These are phyloP conservation scores for Cordyceps cicadae DNA, from an alignment of 2,329 filamentous ascomycete genomes.

Conservation along the genomic window DNA sequence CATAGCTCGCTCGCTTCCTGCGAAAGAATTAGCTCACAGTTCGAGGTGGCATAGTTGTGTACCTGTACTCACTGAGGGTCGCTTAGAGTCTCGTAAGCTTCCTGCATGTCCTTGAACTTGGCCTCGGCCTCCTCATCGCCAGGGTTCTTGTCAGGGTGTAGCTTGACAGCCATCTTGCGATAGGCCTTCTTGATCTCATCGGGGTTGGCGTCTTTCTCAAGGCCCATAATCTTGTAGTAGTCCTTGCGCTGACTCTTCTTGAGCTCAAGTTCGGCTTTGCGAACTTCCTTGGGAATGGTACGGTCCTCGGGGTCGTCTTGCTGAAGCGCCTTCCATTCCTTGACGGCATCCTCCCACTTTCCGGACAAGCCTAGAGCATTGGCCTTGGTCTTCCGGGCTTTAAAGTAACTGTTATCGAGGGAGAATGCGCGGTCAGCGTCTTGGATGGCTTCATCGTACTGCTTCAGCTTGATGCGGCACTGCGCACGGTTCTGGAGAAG, in stretches of 20 bases:
- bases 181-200: slow-evolving; percentile 93
- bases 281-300: slow-evolving; percentile 73
- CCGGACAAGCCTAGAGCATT: slow-evolving; percentile 80
- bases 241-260: slow-evolving; percentile 98
- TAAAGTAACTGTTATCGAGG: slow-evolving; percentile 76
- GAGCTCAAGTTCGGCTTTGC: slow-evolving; percentile 83
- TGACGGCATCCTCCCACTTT: slow-evolving; percentile 84
- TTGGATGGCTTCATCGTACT: slow-evolving; percentile 69
- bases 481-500: slow-evolving; percentile 88
- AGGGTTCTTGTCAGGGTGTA: slow-evolving; percentile 97
- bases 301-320: slow-evolving; percentile 78
- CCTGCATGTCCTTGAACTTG: slow-evolving; percentile 94
- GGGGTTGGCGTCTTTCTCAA: slow-evolving; percentile 78
- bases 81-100: slow-evolving; percentile 92
- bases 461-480: slow-evolving; percentile 74
- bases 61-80: slow-evolving; percentile 69
- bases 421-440: slow-evolving; percentile 81
- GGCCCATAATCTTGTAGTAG: slow-evolving; percentile 93
- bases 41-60: slow-evolving; percentile 9
- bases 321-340: slow-evolving; percentile 78
- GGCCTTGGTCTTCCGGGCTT: slow-evolving; percentile 89
- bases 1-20: slow-evolving; percentile 82
- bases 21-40: slow-evolving; percentile 25
- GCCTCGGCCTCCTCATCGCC: slow-evolving; percentile 76
- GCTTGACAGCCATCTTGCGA: slow-evolving; percentile 83